These are phyloP conservation scores for Simmondsia chinensis DNA, from an alignment of 148 eudicot genomes.

Conservation along the genomic window DNA sequence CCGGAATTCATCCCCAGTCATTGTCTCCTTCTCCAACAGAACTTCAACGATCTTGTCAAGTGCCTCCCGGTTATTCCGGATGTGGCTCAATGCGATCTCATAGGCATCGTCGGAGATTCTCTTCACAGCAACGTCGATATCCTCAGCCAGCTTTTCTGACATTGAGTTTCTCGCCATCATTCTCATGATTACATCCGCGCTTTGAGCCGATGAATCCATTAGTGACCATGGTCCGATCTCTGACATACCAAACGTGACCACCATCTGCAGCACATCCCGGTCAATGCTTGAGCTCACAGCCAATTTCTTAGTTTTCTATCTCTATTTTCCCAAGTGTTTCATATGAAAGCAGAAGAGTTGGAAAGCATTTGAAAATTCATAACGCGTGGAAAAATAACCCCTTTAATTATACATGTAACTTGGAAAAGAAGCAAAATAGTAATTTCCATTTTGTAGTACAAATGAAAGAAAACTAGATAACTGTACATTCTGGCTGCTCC, in stretches of 20 bases:
- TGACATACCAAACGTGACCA: conserved; percentile 93
- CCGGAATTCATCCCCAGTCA: conserved; percentile 90
- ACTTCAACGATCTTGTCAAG: conserved; percentile 95
- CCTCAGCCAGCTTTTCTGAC: conserved; percentile 97
- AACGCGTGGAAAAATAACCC: too few species aligned
- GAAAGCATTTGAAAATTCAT: too few species aligned
- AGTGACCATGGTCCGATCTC: conserved; percentile 99
- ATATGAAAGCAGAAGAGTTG: too few species aligned
- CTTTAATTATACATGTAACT: too few species aligned
- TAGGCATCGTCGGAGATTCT: conserved; percentile 76
- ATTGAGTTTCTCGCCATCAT: conserved; percentile 99
- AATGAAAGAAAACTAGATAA: not conserved
- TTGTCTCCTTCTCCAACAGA: conserved; percentile 86
- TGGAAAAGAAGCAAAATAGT: too few species aligned
- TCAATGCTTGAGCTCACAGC: too few species aligned
- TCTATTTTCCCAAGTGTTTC: too few species aligned
- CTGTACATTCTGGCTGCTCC: too few species aligned
- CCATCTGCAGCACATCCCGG: conserved; percentile 75
- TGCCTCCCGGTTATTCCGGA: conserved; percentile 88
- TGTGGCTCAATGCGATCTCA: conserved; percentile 75
- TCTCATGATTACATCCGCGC: conserved; percentile 87
- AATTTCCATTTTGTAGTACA: too few species aligned
- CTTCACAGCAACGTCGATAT: conserved; percentile 84
- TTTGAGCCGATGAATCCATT: conserved; percentile 80
- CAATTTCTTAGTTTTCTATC: too few species aligned